Percentiles rank a stretch among this genome's conserved stretches.
phyloP scores from a whole-genome alignment of 2,329 filamentous ascomycete genomes.

The Nigrograna mackinnonii region DNA sequence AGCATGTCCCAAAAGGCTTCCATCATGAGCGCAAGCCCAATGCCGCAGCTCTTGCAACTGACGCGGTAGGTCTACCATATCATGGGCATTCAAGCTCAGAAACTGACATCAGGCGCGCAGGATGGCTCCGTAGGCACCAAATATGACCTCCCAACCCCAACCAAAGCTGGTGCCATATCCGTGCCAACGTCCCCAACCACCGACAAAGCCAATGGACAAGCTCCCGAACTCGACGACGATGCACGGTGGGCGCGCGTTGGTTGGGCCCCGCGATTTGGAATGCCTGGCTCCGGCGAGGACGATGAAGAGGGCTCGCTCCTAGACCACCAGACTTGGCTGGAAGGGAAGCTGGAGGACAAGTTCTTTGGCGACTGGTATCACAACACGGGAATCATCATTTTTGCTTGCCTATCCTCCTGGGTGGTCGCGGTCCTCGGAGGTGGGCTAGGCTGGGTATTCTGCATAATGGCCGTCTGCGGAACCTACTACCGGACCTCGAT shows the following conservation, averaged over 20 bases:
- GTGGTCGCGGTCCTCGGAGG: slow-evolving; percentile 86
- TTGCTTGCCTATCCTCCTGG: slow-evolving; percentile 90
- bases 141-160: slow-evolving; percentile 78
- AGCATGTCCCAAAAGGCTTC: slow-evolving; percentile 68
- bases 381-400: slow-evolving; percentile 91
- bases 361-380: slow-evolving; percentile 99
- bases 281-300: slow-evolving; percentile 49
- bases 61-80: slow-evolving; percentile 57
- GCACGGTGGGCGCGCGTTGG: slow-evolving; percentile 65
- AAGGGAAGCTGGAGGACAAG: slow-evolving; percentile 81
- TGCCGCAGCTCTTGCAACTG: slow-evolving; percentile 74
- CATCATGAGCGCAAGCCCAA: slow-evolving; percentile 64
- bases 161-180: slow-evolving; percentile 69
- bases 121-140: slow-evolving; percentile 70
- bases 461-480: slow-evolving; percentile 88
- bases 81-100: no score
- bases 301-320: slow-evolving; percentile 68
- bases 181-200: slow-evolving; percentile 48
- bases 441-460: slow-evolving; percentile 88
- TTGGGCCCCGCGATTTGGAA: slow-evolving; percentile 85
- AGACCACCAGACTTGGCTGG: slow-evolving; percentile 87
- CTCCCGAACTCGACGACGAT: slow-evolving; percentile 57
- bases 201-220: slow-evolving; percentile 51
- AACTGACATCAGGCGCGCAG: slow-evolving; percentile 31
- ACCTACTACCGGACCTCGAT: slow-evolving; percentile 98